phyloP scores from a whole-genome alignment of 139 green algal species.

The Prasinococcaceae sp. region DNA sequence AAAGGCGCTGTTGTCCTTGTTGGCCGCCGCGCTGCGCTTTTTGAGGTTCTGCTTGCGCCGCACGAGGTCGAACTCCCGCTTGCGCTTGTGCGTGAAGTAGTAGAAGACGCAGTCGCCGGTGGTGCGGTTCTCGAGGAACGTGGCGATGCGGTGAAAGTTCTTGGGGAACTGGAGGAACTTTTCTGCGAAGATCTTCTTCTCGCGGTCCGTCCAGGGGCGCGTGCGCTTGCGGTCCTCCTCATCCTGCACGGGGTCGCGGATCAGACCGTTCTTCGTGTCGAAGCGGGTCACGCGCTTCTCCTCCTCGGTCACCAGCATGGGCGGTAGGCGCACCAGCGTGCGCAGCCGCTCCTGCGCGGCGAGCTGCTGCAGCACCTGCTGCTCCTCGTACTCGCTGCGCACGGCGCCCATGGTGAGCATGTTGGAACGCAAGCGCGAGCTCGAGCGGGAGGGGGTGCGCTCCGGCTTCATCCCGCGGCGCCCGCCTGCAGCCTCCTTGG shows the following conservation, averaged over 20 bases:
- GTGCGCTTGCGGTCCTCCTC: constrained; percentile 13
- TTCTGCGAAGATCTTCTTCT: constrained; percentile 72
- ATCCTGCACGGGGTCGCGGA: constrained; percentile 11
- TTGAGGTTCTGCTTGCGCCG: constrained; percentile 75
- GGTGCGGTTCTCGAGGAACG: constrained; percentile 50
- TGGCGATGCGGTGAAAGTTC: constrained; percentile 68
- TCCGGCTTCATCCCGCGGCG: too few relatives aligned
- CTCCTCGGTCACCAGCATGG: constrained; percentile 16
- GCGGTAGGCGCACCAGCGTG: constrained; percentile 7
- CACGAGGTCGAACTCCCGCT: constrained; percentile 64
- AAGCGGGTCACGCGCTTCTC: constrained; percentile 8
- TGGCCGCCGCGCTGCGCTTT: constrained; percentile 36
- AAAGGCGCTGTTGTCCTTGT: not conserved
- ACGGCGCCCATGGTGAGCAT: not conserved
- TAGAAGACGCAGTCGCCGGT: constrained; percentile 73
- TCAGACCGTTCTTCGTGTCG: constrained; percentile 14
- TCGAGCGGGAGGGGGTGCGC: too few relatives aligned
- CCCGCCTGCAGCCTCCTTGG: too few relatives aligned
- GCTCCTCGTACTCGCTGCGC: constrained; percentile 1
- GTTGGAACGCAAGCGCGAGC: too few relatives aligned
- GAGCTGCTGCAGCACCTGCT: not conserved
- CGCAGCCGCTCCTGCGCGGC: not conserved
- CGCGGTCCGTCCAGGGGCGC: constrained; percentile 48
- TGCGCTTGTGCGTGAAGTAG: constrained; percentile 63
- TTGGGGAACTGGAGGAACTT: constrained; percentile 57